Evolutionary conservation across 2,329 filamentous ascomycete species (phyloP), one percentile per base, ranked within the genome.

Genomic region (Colletotrichum siamense): DNA sequence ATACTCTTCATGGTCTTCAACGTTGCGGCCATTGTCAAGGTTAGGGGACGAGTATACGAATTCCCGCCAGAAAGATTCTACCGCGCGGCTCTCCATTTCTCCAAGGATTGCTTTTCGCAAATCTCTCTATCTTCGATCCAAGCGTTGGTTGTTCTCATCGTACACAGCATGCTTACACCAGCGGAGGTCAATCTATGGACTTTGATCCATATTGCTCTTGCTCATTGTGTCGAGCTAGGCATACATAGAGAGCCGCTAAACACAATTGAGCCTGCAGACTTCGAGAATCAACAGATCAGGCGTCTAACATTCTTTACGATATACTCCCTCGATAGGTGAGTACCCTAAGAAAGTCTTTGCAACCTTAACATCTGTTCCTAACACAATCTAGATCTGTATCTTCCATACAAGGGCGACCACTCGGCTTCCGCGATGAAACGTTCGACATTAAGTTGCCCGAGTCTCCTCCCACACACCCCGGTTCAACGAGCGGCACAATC

Each of bases 131-230:
- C 81, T 1, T 81, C 81, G 3, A 77, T 85, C 8, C 84, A 86
- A 52, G 81, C 80, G 2, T 71, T 82, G 16, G 73, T 85, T 8
- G 77, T 84, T 30, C 75, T 85, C 5, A 78, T 81, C 4, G 79
- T 82, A 1, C 82, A 85, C 65, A 82, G 83, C 59, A 79, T 85
- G 66, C 77, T 84, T 6, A 82, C 80, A 1, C 84, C 84, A 1
- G 81, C 81, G 3, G 83, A 82, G 34, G 73, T 83, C 8, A 83
- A 85, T 62, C 79, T 85, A 1, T 86, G 84, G 83, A 85, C 84
- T 1, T 72, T 85, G 6, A 78, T 79, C 0, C 83, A 86, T 67
- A 77, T 85, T 62, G 84, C 82, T 7, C 82, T 85, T 76, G 84
- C 84, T 2, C 81, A 86, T 71, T 84, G 82, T 28, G 80, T 86